Percentiles rank a stretch among this genome's conserved stretches.
Evolutionary conservation across 2,329 filamentous ascomycete genomes (phyloP).

Genomic region (Polytolypa hystricis): DNA sequence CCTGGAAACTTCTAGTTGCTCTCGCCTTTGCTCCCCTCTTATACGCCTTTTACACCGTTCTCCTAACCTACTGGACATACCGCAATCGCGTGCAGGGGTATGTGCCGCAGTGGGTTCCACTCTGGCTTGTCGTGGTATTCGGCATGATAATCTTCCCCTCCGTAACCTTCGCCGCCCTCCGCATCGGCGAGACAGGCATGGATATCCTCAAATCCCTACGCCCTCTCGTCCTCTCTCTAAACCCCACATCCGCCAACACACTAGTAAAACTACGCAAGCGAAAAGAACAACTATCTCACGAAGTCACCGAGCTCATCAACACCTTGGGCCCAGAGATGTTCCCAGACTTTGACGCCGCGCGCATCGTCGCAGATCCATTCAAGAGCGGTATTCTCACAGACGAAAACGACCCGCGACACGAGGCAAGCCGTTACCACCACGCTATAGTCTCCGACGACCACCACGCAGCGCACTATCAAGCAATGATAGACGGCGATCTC

Average conservation of each 20-base stretch:
- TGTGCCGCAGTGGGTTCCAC: slow-evolving; percentile 66
- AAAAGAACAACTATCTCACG: slow-evolving; percentile 61
- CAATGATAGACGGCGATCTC: slow-evolving; percentile 35
- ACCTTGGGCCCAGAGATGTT: slow-evolving; percentile 92
- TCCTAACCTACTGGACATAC: slow-evolving; percentile 67
- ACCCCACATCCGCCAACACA: slow-evolving; percentile 72
- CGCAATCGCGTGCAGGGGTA: slow-evolving; percentile 73
- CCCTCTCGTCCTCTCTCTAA: slow-evolving; percentile 73
- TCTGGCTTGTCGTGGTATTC: slow-evolving; percentile 63
- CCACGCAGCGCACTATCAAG: neutral
- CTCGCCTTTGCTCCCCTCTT: slow-evolving; percentile 71
- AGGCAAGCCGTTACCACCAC: slow-evolving; percentile 14
- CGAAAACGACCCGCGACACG: slow-evolving; percentile 10
- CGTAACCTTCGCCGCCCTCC: slow-evolving; percentile 83
- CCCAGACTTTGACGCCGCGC: slow-evolving; percentile 77
- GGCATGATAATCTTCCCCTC: slow-evolving; percentile 73
- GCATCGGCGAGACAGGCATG: slow-evolving; percentile 97
- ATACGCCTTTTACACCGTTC: slow-evolving; percentile 67
- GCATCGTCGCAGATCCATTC: slow-evolving; percentile 51
- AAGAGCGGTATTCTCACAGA: slow-evolving; percentile 21
- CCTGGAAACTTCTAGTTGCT: slow-evolving; percentile 87
- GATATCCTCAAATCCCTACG: slow-evolving; percentile 92
- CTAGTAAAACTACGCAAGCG: slow-evolving; percentile 64
- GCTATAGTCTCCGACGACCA: neutral
- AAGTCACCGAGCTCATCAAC: slow-evolving; percentile 90